These are phyloP conservation scores for Aspergillus puulaauensis DNA, from an alignment of 2,329 filamentous ascomycete species.

Conservation along the genomic window DNA sequence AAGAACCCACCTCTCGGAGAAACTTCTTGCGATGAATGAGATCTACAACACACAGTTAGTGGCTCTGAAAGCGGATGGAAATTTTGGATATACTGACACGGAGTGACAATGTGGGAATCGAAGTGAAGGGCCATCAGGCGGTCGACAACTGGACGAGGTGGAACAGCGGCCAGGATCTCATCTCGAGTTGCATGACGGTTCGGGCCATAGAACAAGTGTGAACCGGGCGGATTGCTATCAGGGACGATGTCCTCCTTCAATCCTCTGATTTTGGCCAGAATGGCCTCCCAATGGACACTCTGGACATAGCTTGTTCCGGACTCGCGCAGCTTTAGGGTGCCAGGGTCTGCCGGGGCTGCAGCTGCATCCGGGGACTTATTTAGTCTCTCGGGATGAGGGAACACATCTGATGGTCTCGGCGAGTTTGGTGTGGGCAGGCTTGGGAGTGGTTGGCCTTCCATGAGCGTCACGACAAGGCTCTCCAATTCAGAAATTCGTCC, in stretches of 20 bases:
- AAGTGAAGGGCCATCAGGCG: background rate
- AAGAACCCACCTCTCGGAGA: background rate
- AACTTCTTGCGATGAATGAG: conserved; percentile 1
- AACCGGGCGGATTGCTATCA: background rate
- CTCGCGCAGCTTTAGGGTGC: background rate
- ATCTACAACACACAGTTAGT: background rate
- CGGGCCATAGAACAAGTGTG: background rate
- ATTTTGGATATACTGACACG: background rate
- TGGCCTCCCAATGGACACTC: background rate
- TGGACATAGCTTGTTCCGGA: background rate
- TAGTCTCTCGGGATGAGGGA: no score
- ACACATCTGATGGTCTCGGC: background rate
- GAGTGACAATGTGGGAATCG: background rate
- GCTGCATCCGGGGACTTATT: background rate
- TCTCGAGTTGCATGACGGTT: background rate
- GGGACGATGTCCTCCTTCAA: background rate
- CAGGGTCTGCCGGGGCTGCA: background rate
- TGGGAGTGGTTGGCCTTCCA: background rate
- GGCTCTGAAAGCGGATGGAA: background rate
- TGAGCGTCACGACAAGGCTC: background rate
- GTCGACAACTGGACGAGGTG: background rate
- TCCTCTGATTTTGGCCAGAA: background rate
- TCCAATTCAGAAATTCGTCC: background rate
- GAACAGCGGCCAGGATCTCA: background rate
- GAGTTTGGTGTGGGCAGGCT: background rate